Evolutionary conservation across 805 yeast species (phyloP).

Genomic region (Yamadazyma sp.): DNA sequence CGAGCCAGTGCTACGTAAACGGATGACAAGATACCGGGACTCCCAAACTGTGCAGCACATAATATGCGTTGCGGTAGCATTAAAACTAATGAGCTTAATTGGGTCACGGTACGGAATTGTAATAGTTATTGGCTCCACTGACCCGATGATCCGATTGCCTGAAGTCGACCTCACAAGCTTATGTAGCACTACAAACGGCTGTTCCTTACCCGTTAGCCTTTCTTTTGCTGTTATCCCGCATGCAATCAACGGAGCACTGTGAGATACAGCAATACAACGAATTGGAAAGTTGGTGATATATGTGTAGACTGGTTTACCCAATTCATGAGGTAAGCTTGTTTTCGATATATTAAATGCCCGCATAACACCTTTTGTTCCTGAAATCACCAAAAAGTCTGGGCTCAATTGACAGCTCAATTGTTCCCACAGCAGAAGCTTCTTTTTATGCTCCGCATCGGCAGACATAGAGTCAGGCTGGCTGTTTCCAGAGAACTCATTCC

Average conservation of each 20-base stretch:
- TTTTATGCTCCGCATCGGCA: constrained; percentile 26
- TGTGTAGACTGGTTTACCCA: constrained; percentile 67
- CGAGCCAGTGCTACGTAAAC: constrained; percentile 53
- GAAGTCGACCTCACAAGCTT: constrained; percentile 21
- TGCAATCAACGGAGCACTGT: constrained; percentile 63
- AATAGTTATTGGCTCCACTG: constrained; percentile 63
- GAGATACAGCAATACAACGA: constrained; percentile 71
- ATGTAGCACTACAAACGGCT: constrained; percentile 71
- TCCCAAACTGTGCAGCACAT: constrained; percentile 79
- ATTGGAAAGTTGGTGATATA: constrained; percentile 73
- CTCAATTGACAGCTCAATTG: constrained; percentile 60
- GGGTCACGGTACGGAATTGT: constrained; percentile 88
- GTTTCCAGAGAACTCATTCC: constrained; percentile 27
- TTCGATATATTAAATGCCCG: constrained; percentile 56
- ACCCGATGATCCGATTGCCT: constrained; percentile 15
- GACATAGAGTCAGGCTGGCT: constrained; percentile 15
- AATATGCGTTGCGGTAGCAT: constrained; percentile 66
- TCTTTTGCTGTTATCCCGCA: constrained; percentile 84
- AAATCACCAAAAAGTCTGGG: constrained; percentile 57
- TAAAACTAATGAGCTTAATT: constrained; percentile 69
- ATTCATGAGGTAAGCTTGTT: constrained; percentile 22
- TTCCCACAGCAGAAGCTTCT: constrained; percentile 53
- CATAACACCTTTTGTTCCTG: constrained; percentile 72
- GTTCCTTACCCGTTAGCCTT: constrained; percentile 63
- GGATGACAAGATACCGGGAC: constrained; percentile 74